Evolutionary conservation across 192 early-diverging fungal genomes (phyloP).

Genomic region (Coemansia sp.): DNA sequence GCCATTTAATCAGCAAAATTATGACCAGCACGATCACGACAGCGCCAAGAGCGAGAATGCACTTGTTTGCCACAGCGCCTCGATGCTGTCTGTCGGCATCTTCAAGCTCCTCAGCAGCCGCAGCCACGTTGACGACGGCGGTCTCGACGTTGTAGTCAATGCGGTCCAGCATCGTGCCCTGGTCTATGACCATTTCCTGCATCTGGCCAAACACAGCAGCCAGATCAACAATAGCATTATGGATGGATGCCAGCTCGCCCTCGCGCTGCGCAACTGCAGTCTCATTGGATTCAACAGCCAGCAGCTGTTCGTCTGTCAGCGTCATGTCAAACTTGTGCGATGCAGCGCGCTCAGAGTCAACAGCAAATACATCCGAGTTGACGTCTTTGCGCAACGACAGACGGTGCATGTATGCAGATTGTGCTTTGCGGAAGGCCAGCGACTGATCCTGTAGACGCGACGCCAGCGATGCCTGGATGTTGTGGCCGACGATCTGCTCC

Average conservation of each 20-base stretch:
- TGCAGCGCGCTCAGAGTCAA: conserved; percentile 36
- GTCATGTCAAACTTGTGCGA: conserved; percentile 52
- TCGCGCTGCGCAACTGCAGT: conserved; percentile 78
- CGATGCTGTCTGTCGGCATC: conserved; percentile 81
- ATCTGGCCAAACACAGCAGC: conserved; percentile 91
- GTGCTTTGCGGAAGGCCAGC: conserved; percentile 76
- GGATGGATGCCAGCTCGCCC: conserved; percentile 89
- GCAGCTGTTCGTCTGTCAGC: conserved; percentile 85
- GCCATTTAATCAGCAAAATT: conserved; percentile 71
- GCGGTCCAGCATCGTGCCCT: conserved; percentile 93
- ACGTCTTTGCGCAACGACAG: conserved; percentile 49
- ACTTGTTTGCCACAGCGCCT: conserved; percentile 75
- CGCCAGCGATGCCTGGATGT: conserved; percentile 89
- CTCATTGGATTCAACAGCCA: conserved; percentile 75
- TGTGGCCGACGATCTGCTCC: conserved; percentile 67
- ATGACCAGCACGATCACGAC: conserved; percentile 78
- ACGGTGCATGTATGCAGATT: conserved; percentile 82
- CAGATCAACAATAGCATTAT: conserved; percentile 83
- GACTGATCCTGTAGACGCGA: conserved; percentile 87
- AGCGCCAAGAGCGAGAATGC: conserved; percentile 76
- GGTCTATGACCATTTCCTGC: conserved; percentile 96
- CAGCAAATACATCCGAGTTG: conserved; percentile 48
- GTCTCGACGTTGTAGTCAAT: conserved; percentile 98
- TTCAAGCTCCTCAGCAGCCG: conserved; percentile 80
- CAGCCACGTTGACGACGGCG: conserved; percentile 72